Conservation (phyloP, 257 asterid genomes). For the Coffea canephora region DNA sequence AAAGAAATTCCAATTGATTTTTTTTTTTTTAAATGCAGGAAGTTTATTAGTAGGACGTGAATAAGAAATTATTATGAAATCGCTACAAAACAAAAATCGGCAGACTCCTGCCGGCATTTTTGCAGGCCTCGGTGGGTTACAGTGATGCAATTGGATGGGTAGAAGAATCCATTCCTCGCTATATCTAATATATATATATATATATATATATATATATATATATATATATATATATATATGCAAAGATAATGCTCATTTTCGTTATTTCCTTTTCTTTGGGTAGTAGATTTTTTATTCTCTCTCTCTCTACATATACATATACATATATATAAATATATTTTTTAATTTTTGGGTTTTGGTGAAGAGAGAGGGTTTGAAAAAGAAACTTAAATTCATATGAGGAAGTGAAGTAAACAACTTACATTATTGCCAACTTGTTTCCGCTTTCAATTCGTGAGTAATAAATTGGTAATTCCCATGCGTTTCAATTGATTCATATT, state of each 20-base stretch:
- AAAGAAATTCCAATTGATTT: neutral
- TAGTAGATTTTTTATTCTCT: neutral
- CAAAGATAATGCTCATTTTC: neutral
- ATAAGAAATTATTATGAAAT: neutral
- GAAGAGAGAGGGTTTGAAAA: neutral
- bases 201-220: too few relatives aligned
- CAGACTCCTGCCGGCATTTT: conserved; percentile 19
- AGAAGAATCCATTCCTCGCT: neutral
- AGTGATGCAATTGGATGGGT: neutral
- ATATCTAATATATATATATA: too few relatives aligned
- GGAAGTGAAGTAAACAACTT: neutral
- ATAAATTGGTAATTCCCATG: neutral
- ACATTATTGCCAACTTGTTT: neutral
- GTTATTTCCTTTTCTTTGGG: neutral
- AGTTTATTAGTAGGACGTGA: neutral
- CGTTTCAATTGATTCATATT: conserved; percentile 2
- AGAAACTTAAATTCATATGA: neutral
- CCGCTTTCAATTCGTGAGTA: neutral
- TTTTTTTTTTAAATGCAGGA: neutral
- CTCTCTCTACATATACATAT: too few relatives aligned
- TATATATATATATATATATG: too few relatives aligned
- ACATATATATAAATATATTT: too few relatives aligned
- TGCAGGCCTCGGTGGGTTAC: conserved; percentile 18
- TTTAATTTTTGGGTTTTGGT: neutral
- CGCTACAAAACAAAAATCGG: conserved; percentile 9